Base-by-base conservation (phyloP, 1,284 basidiomycete genomes). In the Sporisorium sorghi region DNA sequence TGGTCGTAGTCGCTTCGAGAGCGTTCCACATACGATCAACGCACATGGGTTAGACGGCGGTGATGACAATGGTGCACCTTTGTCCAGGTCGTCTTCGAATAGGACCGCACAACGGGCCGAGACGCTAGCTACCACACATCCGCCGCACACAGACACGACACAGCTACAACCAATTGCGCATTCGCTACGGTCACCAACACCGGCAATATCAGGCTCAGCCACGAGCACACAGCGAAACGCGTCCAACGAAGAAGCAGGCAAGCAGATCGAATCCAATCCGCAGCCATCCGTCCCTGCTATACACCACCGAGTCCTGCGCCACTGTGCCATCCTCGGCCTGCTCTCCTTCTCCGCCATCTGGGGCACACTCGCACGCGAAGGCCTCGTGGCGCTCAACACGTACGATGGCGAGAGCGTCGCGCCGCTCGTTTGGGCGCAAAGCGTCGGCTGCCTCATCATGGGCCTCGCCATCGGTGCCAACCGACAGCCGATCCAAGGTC, bases 361-460 rank as follows among this genome's bases (percentile, higher is more conserved):
- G 81, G 86, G 86, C 32, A 78, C 83, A 8, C 77, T 87, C 2
- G 73, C 80, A 3, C 79, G 86, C 17, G 66, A 86, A 9, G 86
- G 86, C 1, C 70, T 86, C 5, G 64, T 72, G 0, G 85, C 82
- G 42, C 73, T 86, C 19, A 85, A 84, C 33, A 89, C 87, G 1
- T 96, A 93, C 77, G 87, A 90, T 51, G 93, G 92, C 2, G 84
- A 88, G 51, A 88, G 90, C 73, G 90, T 97, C 10, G 96, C 93
- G 77, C 88, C 93, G 1, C 86, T 97, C 32, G 89, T 92, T 1
- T 98, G 95, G 88, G 88, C 90, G 0, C 96, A 99, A 84, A 91
- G 90, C 0, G 86, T 91, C 0, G 97, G 97, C 2, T 98, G 96
- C 85, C 87, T 95, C 46, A 86, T 97, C 50, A 98, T 99, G 94